phyloP scores from a whole-genome alignment of 2,329 filamentous ascomycete genomes.

The Incumbomyces lentus region DNA sequence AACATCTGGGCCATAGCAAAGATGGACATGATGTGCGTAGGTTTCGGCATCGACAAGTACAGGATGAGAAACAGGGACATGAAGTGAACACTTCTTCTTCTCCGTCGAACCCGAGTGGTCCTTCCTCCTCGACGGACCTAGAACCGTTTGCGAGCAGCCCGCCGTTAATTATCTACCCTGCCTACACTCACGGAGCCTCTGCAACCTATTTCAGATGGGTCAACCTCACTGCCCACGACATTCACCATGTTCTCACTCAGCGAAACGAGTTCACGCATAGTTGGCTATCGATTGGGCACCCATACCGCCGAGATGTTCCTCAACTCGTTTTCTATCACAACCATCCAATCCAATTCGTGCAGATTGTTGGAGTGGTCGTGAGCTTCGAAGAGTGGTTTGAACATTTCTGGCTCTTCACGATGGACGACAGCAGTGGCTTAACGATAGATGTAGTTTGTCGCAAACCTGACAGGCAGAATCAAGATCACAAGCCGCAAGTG shows the following conservation, averaged over 20 bases:
- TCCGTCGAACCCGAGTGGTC: too few species aligned
- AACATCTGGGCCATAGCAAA: too few species aligned
- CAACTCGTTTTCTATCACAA: conserved; percentile 57
- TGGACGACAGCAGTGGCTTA: conserved; percentile 53
- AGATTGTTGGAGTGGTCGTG: conserved; percentile 60
- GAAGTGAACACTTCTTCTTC: too few species aligned
- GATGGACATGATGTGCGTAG: too few species aligned
- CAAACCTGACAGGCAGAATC: conserved; percentile 24
- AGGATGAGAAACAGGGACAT: too few species aligned
- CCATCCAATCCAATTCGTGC: conserved; percentile 67
- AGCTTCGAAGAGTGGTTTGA: conserved; percentile 34
- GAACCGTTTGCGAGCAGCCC: not conserved
- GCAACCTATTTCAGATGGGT: conserved; percentile 55
- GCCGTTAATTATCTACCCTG: conserved; percentile 41
- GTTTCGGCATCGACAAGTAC: too few species aligned
- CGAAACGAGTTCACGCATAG: conserved; percentile 10
- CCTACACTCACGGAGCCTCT: conserved; percentile 49
- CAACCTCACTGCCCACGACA: conserved; percentile 46
- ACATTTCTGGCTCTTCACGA: conserved; percentile 34
- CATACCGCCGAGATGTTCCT: conserved; percentile 24
- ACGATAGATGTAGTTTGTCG: conserved; percentile 46
- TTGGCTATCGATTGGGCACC: conserved; percentile 5
- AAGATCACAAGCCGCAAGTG: not conserved
- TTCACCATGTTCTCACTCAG: conserved; percentile 30
- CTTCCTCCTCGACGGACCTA: too few species aligned